Conservation (phyloP, 2,329 filamentous ascomycete genomes). For the Gnomoniopsis sp. region DNA sequence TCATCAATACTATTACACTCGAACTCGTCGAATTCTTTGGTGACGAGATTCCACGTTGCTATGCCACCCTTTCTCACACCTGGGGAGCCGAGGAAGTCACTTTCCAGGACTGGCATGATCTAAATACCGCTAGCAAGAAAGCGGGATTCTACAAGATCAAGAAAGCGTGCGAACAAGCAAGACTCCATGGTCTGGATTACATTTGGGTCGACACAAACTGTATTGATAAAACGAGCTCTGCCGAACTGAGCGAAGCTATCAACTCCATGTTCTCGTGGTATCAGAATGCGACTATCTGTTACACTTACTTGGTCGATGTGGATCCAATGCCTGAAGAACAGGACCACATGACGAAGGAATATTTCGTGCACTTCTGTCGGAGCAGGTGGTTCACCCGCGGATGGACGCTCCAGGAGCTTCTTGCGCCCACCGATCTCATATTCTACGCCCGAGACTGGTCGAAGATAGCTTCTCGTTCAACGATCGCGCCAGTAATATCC, state of each 20-base stretch:
- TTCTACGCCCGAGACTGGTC: conserved; percentile 20
- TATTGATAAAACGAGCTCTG: conserved; percentile 33
- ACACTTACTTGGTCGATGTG: conserved; percentile 31
- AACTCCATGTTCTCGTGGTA: too few relatives aligned
- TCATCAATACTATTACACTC: too few relatives aligned
- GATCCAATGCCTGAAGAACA: too few relatives aligned
- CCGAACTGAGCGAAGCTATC: conserved; percentile 33
- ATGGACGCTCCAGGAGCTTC: conserved; percentile 17
- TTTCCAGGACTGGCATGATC: neutral
- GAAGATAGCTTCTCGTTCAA: neutral
- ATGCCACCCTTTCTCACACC: neutral
- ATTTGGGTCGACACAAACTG: conserved; percentile 37
- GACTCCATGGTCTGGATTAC: conserved; percentile 23
- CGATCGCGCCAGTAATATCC: neutral
- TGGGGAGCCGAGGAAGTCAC: neutral
- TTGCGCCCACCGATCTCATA: conserved; percentile 14
- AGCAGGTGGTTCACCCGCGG: conserved; percentile 10
- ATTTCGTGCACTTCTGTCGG: neutral
- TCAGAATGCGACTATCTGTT: conserved; percentile 26
- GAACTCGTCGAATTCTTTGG: too few relatives aligned
- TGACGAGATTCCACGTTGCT: neutral
- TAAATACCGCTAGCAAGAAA: conserved; percentile 15
- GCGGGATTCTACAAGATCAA: conserved; percentile 31
- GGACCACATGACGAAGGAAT: too few relatives aligned
- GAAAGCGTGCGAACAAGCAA: conserved; percentile 27